Evolutionary conservation across 805 yeast species (phyloP), one percentile per base, ranked within the genome.

Genomic region (Hanseniaspora opuntiae): DNA sequence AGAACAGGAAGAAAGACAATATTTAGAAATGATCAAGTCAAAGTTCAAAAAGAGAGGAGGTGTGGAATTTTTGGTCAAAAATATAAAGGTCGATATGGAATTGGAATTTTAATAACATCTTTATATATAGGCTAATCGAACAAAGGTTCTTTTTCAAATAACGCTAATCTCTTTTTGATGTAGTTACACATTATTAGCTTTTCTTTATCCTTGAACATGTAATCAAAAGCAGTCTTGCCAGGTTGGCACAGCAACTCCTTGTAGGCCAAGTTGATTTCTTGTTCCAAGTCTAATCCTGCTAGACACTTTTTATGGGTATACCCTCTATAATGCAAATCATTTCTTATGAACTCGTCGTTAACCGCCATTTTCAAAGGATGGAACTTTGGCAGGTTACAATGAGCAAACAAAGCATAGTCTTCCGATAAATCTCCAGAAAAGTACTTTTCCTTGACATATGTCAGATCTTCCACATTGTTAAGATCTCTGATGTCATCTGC

Each of bases 361-460:
- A 52, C 36, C 20, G 58, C 54, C 41, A 69, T 55, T 28, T 55
- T 53, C 52, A 59, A 59, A 38, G 74, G 74, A 51, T 66, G 66
- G 35, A 68, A 60, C 56, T 70, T 70, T 33, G 68, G 68, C 54
- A 55, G 65, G 55, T 69, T 66, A 19, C 70, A 67, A 58, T 70
- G 74, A 12, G 68, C 65, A 33, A 71, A 68, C 62, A 68, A 61
- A 14, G 64, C 58, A 12, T 63, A 59, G 1, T 57, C 45, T 30
- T 40, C 24, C 6, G 55, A 47, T 4, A 57, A 38, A 11, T 53
- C 59, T 16, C 48, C 46, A 20, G 37, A 42, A 22, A 58, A 60
- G 36, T 41, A 54, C 2, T 17, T 25, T 7, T 54, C 25, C 22
- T 53, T 47, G 7, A 47, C 44, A 30, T 36, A 33, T 6, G 35